Evolutionary conservation across 1,284 basidiomycete genomes (phyloP).

Genomic region (Ceratorhiza oryzae-sativae): DNA sequence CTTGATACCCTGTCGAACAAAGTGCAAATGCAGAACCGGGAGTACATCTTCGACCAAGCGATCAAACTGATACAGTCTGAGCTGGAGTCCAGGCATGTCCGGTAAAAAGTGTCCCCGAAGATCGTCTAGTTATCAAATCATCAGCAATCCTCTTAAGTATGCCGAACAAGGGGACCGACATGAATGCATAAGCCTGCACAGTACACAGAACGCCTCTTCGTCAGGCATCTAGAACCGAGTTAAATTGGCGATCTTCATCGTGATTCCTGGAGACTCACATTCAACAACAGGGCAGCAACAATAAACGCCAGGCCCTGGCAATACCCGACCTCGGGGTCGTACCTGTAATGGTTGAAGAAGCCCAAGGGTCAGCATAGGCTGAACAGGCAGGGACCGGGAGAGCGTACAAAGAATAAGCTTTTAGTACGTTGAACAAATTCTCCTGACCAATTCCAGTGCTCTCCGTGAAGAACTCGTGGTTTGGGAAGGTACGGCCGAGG

Average conservation of each 20-base stretch:
- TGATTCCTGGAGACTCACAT: conserved; percentile 63
- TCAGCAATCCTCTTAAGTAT: neutral
- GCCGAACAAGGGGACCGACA: conserved; percentile 49
- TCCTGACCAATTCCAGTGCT: conserved; percentile 94
- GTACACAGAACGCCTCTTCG: conserved; percentile 95
- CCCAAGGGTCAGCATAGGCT: no score
- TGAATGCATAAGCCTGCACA: conserved; percentile 97
- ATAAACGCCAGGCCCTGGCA: conserved; percentile 97
- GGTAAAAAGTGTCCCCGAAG: conserved; percentile 95
- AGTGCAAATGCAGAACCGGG: conserved; percentile 90
- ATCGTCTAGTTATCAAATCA: conserved; percentile 60
- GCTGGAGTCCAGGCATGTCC: conserved; percentile 96
- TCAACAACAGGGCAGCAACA: conserved; percentile 90
- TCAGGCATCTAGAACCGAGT: conserved; percentile 83
- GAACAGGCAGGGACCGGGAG: neutral
- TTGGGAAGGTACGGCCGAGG: conserved; percentile 95
- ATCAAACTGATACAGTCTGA: conserved; percentile 91
- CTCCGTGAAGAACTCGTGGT: conserved; percentile 94
- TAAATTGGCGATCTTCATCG: neutral
- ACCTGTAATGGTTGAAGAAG: conserved; percentile 59
- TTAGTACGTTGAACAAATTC: conserved; percentile 95
- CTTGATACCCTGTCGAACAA: conserved; percentile 91
- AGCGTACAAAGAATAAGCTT: conserved; percentile 89
- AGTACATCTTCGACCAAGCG: conserved; percentile 90
- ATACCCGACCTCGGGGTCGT: conserved; percentile 95